These are phyloP conservation scores for Melastoma malabathricum DNA, from an alignment of 345 rosid species.

Conservation along the genomic window DNA sequence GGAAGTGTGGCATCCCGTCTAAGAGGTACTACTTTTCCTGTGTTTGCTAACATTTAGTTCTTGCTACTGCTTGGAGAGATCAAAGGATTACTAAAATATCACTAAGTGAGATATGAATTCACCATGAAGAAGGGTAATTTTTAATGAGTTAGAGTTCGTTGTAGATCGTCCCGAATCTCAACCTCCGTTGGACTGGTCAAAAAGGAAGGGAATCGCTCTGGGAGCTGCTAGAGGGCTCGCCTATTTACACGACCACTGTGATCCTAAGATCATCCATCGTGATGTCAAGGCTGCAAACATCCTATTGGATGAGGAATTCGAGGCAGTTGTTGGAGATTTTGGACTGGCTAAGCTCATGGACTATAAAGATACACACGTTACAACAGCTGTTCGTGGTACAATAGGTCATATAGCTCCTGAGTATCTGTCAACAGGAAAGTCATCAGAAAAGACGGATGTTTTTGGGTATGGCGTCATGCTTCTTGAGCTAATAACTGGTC, in stretches of 20 bases:
- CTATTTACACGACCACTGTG: slow-evolving; percentile 86
- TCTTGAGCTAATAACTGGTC: slow-evolving; percentile 93
- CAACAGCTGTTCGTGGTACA: slow-evolving; percentile 96
- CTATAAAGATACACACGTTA: slow-evolving; percentile 83
- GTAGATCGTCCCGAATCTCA: slow-evolving; percentile 46
- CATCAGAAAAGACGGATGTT: slow-evolving; percentile 95
- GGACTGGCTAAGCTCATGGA: slow-evolving; percentile 92
- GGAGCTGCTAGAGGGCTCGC: slow-evolving; percentile 91
- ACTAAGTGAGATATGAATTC: too few relatives aligned
- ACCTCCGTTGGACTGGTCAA: slow-evolving; percentile 54
- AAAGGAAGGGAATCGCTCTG: slow-evolving; percentile 56
- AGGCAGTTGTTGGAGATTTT: slow-evolving; percentile 95
- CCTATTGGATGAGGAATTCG: slow-evolving; percentile 80
- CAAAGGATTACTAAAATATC: too few relatives aligned
- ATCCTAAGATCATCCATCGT: slow-evolving; percentile 90
- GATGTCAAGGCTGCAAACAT: slow-evolving; percentile 96
- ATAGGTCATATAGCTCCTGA: slow-evolving; percentile 96
- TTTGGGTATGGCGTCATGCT: slow-evolving; percentile 98
- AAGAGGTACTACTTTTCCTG: slow-evolving; percentile 36
- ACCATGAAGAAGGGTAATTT: too few relatives aligned
- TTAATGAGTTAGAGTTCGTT: background rate
- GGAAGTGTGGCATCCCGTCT: slow-evolving; percentile 97
- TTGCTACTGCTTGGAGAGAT: background rate
- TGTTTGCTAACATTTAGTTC: background rate
- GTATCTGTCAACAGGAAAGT: slow-evolving; percentile 83